Conservation (phyloP, 2,329 filamentous ascomycete genomes). For the Penicillium digitatum region DNA sequence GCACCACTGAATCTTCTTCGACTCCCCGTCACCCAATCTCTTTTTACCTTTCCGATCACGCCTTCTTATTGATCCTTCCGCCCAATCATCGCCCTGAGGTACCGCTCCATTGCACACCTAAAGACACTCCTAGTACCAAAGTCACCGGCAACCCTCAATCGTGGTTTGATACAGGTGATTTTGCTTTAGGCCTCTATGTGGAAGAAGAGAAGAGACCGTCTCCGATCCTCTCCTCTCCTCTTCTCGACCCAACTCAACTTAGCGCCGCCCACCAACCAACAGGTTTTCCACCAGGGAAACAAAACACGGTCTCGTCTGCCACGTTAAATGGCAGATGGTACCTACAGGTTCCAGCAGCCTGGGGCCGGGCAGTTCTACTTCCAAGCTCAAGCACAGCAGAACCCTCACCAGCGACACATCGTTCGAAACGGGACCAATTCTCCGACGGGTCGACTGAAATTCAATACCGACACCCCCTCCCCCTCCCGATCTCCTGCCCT, state of each 20-base stretch:
- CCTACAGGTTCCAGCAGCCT: constrained; percentile 53
- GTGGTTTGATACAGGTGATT: constrained; percentile 27
- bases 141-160: constrained; percentile 15
- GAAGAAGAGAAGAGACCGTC: constrained; percentile 49
- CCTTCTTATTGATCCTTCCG: constrained; percentile 30
- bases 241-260: constrained; percentile 24
- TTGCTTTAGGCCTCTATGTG: constrained; percentile 44
- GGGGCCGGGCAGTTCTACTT: constrained; percentile 51
- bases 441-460: constrained; percentile 45
- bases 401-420: constrained; percentile 43
- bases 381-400: constrained; percentile 43
- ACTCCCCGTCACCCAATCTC: constrained; percentile 1
- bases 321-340: constrained; percentile 55
- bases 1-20: constrained; percentile 8
- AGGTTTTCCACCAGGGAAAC: constrained; percentile 29
- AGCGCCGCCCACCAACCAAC: constrained; percentile 24
- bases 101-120: constrained; percentile 18
- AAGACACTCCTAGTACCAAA: constrained; percentile 8
- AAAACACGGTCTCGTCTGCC: constrained; percentile 45
- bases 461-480: constrained; percentile 47
- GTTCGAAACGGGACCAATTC: constrained; percentile 46
- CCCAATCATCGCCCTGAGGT: constrained; percentile 23
- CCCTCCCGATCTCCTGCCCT: constrained; percentile 47
- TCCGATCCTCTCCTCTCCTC: constrained; percentile 37
- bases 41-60: not conserved